These are phyloP conservation scores for Paracamarosporium sp. DNA, from an alignment of 2,329 filamentous ascomycete species.

Conservation along the genomic window DNA sequence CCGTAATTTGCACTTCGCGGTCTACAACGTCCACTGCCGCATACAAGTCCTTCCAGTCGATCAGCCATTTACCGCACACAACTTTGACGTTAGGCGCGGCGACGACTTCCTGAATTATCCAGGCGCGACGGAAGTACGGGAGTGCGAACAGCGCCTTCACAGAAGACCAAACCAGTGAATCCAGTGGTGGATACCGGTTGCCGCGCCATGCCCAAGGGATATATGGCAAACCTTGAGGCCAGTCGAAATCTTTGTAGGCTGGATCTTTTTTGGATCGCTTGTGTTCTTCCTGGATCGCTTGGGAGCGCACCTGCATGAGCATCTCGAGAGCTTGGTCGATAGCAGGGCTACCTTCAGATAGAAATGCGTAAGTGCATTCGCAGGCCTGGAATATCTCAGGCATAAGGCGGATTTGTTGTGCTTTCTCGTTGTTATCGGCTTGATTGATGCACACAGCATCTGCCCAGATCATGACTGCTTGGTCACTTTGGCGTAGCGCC, in stretches of 20 bases:
- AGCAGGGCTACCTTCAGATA: constrained; percentile 18
- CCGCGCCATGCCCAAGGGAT: neutral
- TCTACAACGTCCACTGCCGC: neutral
- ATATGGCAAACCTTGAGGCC: constrained; percentile 4
- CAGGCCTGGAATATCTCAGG: constrained; percentile 9
- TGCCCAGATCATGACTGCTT: constrained; percentile 12
- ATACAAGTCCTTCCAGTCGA: constrained; percentile 8
- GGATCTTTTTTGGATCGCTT: neutral
- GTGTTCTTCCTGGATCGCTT: neutral
- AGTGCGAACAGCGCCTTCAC: neutral
- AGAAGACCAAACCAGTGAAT: neutral
- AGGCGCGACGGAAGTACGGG: constrained; percentile 5
- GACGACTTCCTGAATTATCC: constrained; percentile 11
- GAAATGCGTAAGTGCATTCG: constrained; percentile 3
- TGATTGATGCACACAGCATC: constrained; percentile 20
- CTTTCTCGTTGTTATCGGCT: constrained; percentile 11
- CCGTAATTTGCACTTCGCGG: neutral
- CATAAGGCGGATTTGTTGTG: constrained; percentile 14
- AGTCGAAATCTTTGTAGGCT: neutral
- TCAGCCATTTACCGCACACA: constrained; percentile 5
- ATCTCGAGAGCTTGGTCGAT: constrained; percentile 14
- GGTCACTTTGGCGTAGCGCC: neutral
- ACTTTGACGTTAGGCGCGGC: neutral
- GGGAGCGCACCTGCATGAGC: constrained; percentile 9
- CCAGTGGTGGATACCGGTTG: neutral